These are phyloP conservation scores for Reticulascus tulasneorum DNA, from an alignment of 2,329 filamentous ascomycete genomes.

Conservation along the genomic window DNA sequence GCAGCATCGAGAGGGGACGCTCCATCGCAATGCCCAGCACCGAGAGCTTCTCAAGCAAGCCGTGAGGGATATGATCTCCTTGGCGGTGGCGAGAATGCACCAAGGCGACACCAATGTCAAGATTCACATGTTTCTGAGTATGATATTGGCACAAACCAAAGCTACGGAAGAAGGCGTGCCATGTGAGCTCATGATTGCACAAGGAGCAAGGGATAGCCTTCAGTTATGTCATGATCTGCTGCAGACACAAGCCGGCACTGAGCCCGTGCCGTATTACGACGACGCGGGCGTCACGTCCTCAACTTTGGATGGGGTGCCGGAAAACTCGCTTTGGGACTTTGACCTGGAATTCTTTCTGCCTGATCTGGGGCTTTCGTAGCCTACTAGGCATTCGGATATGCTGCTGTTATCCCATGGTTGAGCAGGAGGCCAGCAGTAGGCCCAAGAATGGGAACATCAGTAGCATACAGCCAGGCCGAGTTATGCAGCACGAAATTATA, in stretches of 20 bases:
- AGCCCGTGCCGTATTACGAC: too few species aligned
- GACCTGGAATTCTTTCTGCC: too few species aligned
- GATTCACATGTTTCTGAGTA: constrained; percentile 32
- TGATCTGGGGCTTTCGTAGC: too few species aligned
- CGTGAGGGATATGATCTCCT: constrained; percentile 21
- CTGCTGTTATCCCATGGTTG: too few species aligned
- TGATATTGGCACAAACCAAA: constrained; percentile 35
- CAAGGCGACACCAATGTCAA: constrained; percentile 42
- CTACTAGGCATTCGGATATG: too few species aligned
- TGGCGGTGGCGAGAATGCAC: constrained; percentile 27
- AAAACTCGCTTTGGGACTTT: too few species aligned
- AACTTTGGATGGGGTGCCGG: too few species aligned
- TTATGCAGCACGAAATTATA: too few species aligned
- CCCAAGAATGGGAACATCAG: too few species aligned
- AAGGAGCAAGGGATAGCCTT: constrained; percentile 29
- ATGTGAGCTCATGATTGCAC: constrained; percentile 22
- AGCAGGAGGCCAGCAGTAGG: too few species aligned
- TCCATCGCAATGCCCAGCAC: constrained; percentile 20
- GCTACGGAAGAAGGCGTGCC: constrained; percentile 23
- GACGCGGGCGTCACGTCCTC: too few species aligned
- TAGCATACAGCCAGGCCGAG: too few species aligned
- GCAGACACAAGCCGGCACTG: constrained; percentile 12
- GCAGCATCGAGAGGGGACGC: constrained; percentile 24
- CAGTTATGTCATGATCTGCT: constrained; percentile 25
- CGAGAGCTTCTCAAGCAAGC: constrained; percentile 27